A percentile compares a stretch with the other conserved stretches of the same genome.
Conservation (phyloP, 495 filamentous ascomycete genomes). For the Daldinia bambusicola region DNA sequence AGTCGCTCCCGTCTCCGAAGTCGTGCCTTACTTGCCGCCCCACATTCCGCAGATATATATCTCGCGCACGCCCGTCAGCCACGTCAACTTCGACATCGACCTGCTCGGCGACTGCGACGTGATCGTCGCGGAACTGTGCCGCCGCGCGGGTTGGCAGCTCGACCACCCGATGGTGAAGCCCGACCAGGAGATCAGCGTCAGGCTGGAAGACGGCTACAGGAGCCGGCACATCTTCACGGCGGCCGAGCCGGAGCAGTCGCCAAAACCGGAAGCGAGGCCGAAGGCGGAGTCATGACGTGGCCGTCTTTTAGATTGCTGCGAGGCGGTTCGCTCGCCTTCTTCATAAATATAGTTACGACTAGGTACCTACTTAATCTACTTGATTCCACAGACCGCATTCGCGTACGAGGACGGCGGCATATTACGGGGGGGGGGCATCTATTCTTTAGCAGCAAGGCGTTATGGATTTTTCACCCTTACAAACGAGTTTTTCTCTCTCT, state of each 20-base stretch:
- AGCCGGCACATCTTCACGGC: constrained; percentile 71
- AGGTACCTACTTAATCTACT: not conserved
- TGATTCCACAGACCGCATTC: not conserved
- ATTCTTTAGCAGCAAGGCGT: constrained; percentile 35
- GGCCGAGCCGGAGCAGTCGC: not conserved
- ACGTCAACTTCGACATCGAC: constrained; percentile 95
- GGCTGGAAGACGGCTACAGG: constrained; percentile 68
- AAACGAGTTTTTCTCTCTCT: too few relatives aligned
- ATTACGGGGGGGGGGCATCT: not conserved
- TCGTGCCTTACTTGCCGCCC: constrained; percentile 79
- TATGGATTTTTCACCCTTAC: not conserved
- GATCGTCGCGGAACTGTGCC: constrained; percentile 88
- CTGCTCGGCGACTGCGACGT: constrained; percentile 93
- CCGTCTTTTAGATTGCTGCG: not conserved
- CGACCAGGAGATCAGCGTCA: constrained; percentile 67
- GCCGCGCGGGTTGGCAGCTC: constrained; percentile 86
- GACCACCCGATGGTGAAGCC: constrained; percentile 86
- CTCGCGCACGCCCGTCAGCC: constrained; percentile 82
- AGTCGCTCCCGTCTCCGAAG: constrained; percentile 93
- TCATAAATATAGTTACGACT: not conserved
- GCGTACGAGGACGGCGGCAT: constrained; percentile 9
- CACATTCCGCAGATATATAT: constrained; percentile 95
- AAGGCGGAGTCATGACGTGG: not conserved
- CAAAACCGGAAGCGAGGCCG: not conserved
- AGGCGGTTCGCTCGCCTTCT: not conserved